Base-by-base conservation (phyloP, 805 yeast genomes). In the Barnettozyma sp. region DNA sequence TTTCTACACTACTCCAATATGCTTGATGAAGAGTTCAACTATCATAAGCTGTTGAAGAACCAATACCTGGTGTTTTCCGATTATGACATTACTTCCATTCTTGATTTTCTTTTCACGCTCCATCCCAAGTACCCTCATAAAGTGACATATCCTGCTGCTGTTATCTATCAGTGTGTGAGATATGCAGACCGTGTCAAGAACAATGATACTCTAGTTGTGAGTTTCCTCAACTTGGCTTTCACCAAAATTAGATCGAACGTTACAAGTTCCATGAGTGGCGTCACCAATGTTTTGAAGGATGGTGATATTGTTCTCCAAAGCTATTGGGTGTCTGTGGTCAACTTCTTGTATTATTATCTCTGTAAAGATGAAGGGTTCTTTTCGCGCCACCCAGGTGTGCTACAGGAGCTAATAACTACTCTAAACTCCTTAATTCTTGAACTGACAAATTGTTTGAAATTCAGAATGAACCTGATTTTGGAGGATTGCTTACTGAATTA, bases 281-380 rank as follows among this genome's bases (percentile, higher is more conserved):
- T 72, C 9, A 63, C 68, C 27, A 60, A 64, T 62, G 52, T 46
- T 28, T 57, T 58, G 42, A 52, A 55, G 33, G 54, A 52, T 22
- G 81, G 78, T 22, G 90, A 82, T 51, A 78, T 82, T 37, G 82
- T 82, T 13, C 53, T 70, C 26, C 69, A 80, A 42, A 80, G 94
- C 34, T 90, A 86, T 55, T 92, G 97, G 97, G 70, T 92, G 24
- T 78, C 95, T 5, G 80, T 82, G 18, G 55, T 82, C 30, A 82
- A 83, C 40, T 78, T 83, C 45, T 60, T 90, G 34, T 78, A 81
- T 50, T 90, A 82, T 56, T 90, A 85, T 57, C 53, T 90, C 22
- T 63, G 74, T 28, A 76, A 82, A 42, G 92, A 82, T 50, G 80
- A 74, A 11, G 58, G 62, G 1, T 68, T 80, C 35, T 77, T 74